These are phyloP conservation scores for Botrytis elliptica DNA, from an alignment of 2,329 filamentous ascomycete genomes.

Conservation along the genomic window DNA sequence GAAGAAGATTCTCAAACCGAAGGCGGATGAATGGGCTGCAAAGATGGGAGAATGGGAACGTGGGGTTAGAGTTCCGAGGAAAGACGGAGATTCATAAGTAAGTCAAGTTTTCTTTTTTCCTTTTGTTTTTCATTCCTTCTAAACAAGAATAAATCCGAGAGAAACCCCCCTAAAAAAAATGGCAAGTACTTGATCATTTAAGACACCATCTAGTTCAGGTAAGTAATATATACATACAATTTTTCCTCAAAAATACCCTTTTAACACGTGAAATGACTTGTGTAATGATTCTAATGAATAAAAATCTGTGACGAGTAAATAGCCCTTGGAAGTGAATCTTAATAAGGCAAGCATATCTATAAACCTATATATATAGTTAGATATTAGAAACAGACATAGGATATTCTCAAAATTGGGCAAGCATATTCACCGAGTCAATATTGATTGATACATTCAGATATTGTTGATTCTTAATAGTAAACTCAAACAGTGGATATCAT, in stretches of 20 bases:
- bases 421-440: background rate
- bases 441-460: background rate
- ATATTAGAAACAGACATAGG: background rate
- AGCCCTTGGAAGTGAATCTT: background rate
- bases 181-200: background rate
- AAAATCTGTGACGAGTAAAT: background rate
- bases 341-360: no score
- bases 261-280: background rate
- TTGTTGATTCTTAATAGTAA: background rate
- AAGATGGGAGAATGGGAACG: background rate
- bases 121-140: background rate
- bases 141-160: background rate
- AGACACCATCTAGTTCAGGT: background rate
- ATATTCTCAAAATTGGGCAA: no score
- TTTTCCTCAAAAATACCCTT: background rate
- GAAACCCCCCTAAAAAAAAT: background rate
- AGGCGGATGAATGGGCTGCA: background rate
- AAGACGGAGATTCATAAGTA: background rate
- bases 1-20: background rate
- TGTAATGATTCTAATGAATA: background rate
- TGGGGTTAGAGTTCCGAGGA: background rate
- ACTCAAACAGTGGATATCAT: background rate
- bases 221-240: background rate
- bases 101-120: background rate
- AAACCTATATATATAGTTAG: no score